Evolutionary conservation across 352 stramenopile species (phyloP), one percentile per base, ranked within the genome.

Genomic region (Pythium dissimile): DNA sequence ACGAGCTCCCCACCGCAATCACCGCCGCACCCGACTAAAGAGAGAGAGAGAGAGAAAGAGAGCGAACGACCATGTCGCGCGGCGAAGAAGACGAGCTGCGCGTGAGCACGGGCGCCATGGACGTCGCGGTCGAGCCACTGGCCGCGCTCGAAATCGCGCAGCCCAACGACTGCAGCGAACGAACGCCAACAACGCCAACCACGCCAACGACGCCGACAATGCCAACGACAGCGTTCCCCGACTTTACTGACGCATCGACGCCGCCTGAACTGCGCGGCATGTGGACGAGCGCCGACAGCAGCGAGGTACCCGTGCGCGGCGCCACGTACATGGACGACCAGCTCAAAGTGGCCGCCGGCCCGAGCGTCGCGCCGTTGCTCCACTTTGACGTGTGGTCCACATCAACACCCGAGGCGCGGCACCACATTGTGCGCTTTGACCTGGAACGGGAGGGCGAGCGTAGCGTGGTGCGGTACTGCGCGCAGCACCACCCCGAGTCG

Each of bases 311-410:
- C 18, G 81, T 93, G 39, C 81, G 81, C 1, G 78, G 81, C 42
- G 64, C 61, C 7, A 66, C 38, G 26, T 92, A 93, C 51, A 48
- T 88, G 51, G 58, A 67, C 11, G 80, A 89, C 53, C 54, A 79
- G 28, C 27, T 75, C 34, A 93, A 93, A 53, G 61, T 68, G 28
- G 8, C 56, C 13, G 47, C 59, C 21, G 52, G 41, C 2, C 26
- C 21, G 12, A 54, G 34, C 28, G 35, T 71, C 6, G 81, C 79
- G 8, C 69, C 67, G 45, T 57, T 93, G 28, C 54, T 92, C 30
- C 79, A 89, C 38, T 71, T 92, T 23, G 82, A 90, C 50, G 39
- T 83, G 72, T 87, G 72, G 77, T 77, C 66, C 12, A 69, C 72
- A 2, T 52, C 64, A n/a, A 77, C 57, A 18, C 55, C 67, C 5